phyloP scores from a whole-genome alignment of 306 rosid species.

The Abrus precatorius region DNA sequence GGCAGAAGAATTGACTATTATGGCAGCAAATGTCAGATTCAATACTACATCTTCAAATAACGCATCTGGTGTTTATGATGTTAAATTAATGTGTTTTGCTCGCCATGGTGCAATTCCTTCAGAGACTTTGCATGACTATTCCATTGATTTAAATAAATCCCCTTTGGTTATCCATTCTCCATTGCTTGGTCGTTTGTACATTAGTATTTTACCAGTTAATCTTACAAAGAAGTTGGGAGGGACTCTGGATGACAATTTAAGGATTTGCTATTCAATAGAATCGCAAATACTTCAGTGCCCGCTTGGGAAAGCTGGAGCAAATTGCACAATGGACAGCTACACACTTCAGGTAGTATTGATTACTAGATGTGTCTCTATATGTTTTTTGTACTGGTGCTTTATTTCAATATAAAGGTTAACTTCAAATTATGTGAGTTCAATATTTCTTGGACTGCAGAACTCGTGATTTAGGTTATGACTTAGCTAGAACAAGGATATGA shows the following conservation, averaged over 20 bases:
- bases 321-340: conserved; percentile 75
- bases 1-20: conserved; percentile 76
- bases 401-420: neutral
- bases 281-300: conserved; percentile 79
- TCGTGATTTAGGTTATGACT: conserved; percentile 12
- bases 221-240: conserved; percentile 62
- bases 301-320: conserved; percentile 81
- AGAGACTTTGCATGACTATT: conserved; percentile 69
- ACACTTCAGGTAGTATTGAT: conserved; percentile 76
- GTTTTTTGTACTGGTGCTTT: conserved; percentile 22
- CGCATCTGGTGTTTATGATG: conserved; percentile 50
- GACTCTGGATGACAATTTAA: conserved; percentile 46
- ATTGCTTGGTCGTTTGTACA: conserved; percentile 78
- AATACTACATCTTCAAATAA: conserved; percentile 56
- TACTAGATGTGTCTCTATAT: conserved; percentile 29
- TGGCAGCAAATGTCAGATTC: conserved; percentile 61
- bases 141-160: conserved; percentile 63
- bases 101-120: conserved; percentile 94
- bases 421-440: neutral
- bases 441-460: conserved; percentile 20
- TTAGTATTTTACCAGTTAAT: conserved; percentile 65
- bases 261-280: conserved; percentile 79
- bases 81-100: conserved; percentile 71
- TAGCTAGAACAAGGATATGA: conserved; percentile 12
- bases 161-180: conserved; percentile 78